phyloP scores from a whole-genome alignment of 495 filamentous ascomycete genomes.

The Trichoderma gamsii region DNA sequence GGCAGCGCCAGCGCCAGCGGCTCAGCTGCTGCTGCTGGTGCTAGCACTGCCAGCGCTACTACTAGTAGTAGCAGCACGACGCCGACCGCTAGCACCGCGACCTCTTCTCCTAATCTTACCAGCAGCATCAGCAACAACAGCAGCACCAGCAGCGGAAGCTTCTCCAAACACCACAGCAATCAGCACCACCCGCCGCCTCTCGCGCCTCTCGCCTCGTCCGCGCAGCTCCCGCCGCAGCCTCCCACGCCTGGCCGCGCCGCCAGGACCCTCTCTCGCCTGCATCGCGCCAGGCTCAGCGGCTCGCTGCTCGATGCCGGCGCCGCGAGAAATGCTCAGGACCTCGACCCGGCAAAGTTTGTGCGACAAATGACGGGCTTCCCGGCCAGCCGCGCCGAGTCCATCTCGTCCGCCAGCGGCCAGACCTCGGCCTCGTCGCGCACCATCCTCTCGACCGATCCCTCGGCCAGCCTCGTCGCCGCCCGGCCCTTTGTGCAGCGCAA shows the following conservation, averaged over 20 bases:
- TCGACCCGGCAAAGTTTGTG: not conserved
- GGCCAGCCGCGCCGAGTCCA: conserved; percentile 33
- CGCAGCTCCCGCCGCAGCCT: not conserved
- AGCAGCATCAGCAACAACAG: not conserved
- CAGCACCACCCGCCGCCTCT: not conserved
- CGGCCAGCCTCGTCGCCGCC: conserved; percentile 29
- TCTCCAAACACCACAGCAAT: not conserved
- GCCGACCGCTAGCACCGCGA: not conserved
- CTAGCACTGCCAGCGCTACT: not conserved
- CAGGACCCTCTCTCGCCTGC: conserved; percentile 4
- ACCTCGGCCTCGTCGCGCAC: conserved; percentile 31
- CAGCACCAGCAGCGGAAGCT: not conserved
- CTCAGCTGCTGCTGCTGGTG: not conserved
- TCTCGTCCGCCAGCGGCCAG: conserved; percentile 32
- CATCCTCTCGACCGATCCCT: conserved; percentile 31
- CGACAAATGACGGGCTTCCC: conserved; percentile 17
- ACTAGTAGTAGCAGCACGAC: not conserved
- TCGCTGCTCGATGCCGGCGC: conserved; percentile 1
- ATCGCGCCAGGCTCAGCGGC: conserved; percentile 14
- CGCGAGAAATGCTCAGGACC: conserved; percentile 6
- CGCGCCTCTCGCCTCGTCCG: not conserved
- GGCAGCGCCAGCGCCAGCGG: not conserved
- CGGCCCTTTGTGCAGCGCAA: conserved; percentile 65
- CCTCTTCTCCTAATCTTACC: not conserved
- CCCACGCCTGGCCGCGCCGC: not conserved